These are phyloP conservation scores for Aspergillus terreus DNA, from an alignment of 2,329 filamentous ascomycete genomes.

Conservation along the genomic window DNA sequence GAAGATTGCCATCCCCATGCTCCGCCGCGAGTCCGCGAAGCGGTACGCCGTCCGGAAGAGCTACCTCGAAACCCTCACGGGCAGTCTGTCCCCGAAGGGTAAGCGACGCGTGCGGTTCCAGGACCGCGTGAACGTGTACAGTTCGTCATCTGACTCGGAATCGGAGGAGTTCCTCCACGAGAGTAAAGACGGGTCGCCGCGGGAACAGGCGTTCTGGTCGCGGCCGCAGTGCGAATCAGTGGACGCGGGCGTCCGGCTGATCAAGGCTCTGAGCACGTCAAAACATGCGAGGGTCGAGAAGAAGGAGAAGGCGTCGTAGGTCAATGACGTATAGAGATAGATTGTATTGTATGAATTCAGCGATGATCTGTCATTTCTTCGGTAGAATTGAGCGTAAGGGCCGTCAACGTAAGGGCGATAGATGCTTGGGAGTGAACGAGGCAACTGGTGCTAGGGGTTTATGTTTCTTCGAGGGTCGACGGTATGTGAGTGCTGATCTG, in stretches of 20 bases:
- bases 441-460: too few species aligned
- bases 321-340: neutral
- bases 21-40: slow-evolving; percentile 77
- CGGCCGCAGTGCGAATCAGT: slow-evolving; percentile 50
- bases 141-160: slow-evolving; percentile 22
- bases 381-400: too few species aligned
- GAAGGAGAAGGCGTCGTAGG: slow-evolving; percentile 32
- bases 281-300: slow-evolving; percentile 2
- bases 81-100: slow-evolving; percentile 8
- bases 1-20: slow-evolving; percentile 76
- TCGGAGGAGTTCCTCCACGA: slow-evolving; percentile 24
- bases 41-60: slow-evolving; percentile 73
- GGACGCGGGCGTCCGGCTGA: slow-evolving; percentile 49
- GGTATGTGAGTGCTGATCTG: too few species aligned
- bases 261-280: slow-evolving; percentile 40
- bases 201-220: slow-evolving; percentile 52
- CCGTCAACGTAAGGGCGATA: too few species aligned
- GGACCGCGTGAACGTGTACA: slow-evolving; percentile 31
- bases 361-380: neutral
- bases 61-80: slow-evolving; percentile 50
- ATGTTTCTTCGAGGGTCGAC: too few species aligned
- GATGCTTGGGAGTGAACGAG: too few species aligned
- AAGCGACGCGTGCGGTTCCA: slow-evolving; percentile 32
- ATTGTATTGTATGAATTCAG: too few species aligned
- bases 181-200: slow-evolving; percentile 29